Base-by-base conservation (phyloP, 495 filamentous ascomycete genomes). In the Penicillium dipodomyicola region DNA sequence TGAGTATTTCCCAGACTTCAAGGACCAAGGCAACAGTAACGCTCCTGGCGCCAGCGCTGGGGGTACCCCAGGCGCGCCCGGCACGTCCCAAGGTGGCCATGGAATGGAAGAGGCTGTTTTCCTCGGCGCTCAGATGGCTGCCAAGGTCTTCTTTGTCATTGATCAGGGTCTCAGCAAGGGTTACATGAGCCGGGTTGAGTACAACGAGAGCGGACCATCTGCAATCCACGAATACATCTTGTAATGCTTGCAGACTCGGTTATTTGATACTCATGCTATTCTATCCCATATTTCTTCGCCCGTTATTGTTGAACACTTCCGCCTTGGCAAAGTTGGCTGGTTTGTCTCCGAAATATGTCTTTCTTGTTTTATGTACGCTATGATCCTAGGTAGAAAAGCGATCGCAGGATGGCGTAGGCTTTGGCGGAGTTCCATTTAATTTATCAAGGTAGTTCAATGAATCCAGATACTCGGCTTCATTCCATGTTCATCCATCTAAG, bases 1-100 rank as follows among this genome's bases (percentile, higher is more conserved):
- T 2, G 86, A 91, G 45, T 97, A 97, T 67, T 89, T 97, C 64
- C 82, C 89, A 10, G 94, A 97, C 67, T 97, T 91, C 91, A 91
- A 91, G 58, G 92, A 96, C 64, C 81, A 84, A 17, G 87, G 87
- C 42, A 69, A 71, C 54, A 65, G 60, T 51, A 75, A 76, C 52
- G 66, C 71, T 15, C 73, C 75, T 8, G 72, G 70, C 10, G 67
- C 70, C 54, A 73, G 60, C 12, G 58, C 57, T 33, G 37, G 25
- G 22, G 33, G 19, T 22, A 51, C 25, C 12, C 50, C 37, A 10
- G 25, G 25, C 4, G 51, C 49, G 5, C 62, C 70, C 12, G 63
- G 61, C n/a, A 57, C 66, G 17, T 52, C 66, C 7, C 61, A 61
- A 33, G 56, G 67, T 23, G 65, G 69, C 50, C 75, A 72, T 20